These are phyloP conservation scores for Trichoderma brevicompactum DNA, from an alignment of 2,329 filamentous ascomycete species.

Conservation along the genomic window DNA sequence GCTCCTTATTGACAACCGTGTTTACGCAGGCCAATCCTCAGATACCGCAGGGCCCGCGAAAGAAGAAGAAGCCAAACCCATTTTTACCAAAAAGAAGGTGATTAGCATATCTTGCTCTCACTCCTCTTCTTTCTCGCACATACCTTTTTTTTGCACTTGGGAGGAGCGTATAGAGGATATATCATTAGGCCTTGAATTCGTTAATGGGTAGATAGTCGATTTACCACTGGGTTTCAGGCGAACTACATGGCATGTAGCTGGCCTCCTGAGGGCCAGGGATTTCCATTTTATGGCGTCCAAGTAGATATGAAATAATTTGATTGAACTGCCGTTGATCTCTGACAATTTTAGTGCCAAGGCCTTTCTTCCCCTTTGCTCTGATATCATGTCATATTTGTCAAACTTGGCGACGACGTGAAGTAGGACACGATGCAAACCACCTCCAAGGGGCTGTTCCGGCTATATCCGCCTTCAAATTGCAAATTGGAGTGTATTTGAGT, in stretches of 20 bases:
- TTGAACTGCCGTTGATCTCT: not conserved
- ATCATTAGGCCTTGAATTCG: conserved; percentile 7
- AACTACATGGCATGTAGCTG: too few relatives aligned
- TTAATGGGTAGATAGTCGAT: not conserved
- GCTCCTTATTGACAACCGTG: not conserved
- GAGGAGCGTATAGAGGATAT: conserved; percentile 2
- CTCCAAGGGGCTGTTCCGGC: too few relatives aligned
- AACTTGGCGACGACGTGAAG: too few relatives aligned
- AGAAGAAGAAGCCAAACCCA: conserved; percentile 49
- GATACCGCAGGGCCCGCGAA: conserved; percentile 40
- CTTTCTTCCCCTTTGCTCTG: too few relatives aligned
- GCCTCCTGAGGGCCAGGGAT: too few relatives aligned
- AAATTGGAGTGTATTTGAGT: too few relatives aligned
- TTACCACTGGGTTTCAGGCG: not conserved
- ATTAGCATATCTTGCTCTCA: not conserved
- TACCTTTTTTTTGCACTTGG: not conserved
- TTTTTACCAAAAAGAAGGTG: conserved; percentile 50
- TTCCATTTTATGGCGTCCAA: not conserved
- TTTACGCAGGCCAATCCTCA: conserved; percentile 29
- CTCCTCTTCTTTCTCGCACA: not conserved
- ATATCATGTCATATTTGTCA: too few relatives aligned
- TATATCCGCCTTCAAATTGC: too few relatives aligned
- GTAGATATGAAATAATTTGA: not conserved
- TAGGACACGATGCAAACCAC: too few relatives aligned
- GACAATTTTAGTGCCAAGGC: not conserved